Conservation (phyloP, 2,329 filamentous ascomycete species). For the Colletotrichum godetiae region DNA sequence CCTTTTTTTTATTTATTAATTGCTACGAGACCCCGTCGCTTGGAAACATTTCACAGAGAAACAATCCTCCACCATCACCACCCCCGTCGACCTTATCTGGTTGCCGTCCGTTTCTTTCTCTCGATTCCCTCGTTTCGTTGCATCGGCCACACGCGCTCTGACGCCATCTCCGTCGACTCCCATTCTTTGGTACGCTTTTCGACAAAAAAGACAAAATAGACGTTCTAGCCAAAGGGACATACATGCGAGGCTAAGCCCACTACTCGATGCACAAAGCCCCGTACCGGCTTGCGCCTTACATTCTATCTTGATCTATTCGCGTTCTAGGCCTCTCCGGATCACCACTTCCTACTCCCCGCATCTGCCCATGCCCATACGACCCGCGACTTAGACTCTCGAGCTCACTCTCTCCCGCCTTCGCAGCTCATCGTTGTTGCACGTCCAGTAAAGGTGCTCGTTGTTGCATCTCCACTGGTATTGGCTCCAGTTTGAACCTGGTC, state of each 20-base stretch:
- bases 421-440: background rate
- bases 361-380: background rate
- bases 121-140: background rate
- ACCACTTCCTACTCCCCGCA: constrained; percentile 8
- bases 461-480: background rate
- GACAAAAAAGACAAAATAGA: background rate
- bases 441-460: background rate
- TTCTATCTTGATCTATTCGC: background rate
- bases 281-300: background rate
- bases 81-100: background rate
- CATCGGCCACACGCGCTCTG: constrained; percentile 1
- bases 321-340: constrained; percentile 19
- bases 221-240: background rate
- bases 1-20: constrained; percentile 23
- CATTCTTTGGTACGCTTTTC: background rate
- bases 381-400: background rate
- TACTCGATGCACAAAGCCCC: constrained; percentile 21
- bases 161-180: background rate
- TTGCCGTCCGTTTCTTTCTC: background rate
- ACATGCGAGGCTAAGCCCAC: constrained; percentile 2
- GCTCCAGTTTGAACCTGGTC: background rate
- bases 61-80: background rate
- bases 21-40: constrained; percentile 17
- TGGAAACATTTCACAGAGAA: constrained; percentile 1
- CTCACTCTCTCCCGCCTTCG: background rate